These are phyloP conservation scores for Thraustochytrium sp. DNA, from an alignment of 352 stramenopile genomes.

Conservation along the genomic window DNA sequence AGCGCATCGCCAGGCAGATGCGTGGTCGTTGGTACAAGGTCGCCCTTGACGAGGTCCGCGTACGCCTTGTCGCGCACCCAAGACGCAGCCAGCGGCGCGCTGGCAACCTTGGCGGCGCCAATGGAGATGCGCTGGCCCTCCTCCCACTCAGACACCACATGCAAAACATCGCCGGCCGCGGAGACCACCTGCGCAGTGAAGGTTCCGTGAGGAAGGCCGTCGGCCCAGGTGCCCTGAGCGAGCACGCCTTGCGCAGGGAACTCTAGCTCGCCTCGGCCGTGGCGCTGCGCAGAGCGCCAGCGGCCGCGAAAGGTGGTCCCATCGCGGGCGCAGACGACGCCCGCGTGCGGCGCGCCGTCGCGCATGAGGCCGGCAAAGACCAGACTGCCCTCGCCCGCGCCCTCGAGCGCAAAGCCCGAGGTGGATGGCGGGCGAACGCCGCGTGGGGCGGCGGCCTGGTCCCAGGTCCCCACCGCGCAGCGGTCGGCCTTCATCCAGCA, in stretches of 20 bases:
- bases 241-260: neutral
- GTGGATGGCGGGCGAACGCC: too few species aligned
- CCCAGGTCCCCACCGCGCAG: too few species aligned
- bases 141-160: neutral
- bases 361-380: neutral
- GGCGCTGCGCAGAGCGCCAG: neutral
- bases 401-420: conserved; percentile 2
- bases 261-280: neutral
- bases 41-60: too few species aligned
- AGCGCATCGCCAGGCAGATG: too few species aligned
- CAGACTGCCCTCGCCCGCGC: neutral
- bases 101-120: neutral
- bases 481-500: neutral
- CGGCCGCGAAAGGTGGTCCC: neutral
- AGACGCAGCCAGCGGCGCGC: neutral
- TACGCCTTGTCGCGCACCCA: too few species aligned
- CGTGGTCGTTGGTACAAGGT: too few species aligned
- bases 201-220: neutral
- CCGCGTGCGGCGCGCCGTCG: neutral
- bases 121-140: neutral
- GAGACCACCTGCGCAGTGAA: neutral
- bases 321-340: neutral
- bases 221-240: neutral
- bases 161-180: neutral
- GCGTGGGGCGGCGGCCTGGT: too few species aligned